Base-by-base conservation (phyloP, 2,329 filamentous ascomycete genomes). In the Helminthosporium solani region DNA sequence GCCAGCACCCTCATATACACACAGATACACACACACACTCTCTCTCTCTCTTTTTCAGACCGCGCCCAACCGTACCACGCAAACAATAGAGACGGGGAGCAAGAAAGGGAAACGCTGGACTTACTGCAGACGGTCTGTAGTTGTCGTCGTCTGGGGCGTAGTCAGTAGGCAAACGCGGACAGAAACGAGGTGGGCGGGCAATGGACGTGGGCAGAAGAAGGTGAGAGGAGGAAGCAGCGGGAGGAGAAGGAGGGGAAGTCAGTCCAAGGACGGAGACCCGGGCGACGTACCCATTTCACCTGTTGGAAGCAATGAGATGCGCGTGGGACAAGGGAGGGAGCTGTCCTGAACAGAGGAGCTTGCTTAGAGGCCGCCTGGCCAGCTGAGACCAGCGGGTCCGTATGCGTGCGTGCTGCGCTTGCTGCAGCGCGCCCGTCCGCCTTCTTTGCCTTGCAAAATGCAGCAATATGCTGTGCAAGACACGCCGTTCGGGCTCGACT, bases 91-190 rank as follows among this genome's bases (percentile, higher is more conserved):
- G 3, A 23, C 3, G 23, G 37, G 33, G 25, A 6, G 28, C 28
- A 31, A 31, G 14, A 6, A 31, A 31, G 28, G 28, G 14, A 31
- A 31, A 12, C 7, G 14, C 8, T 23, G 42, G 14, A 58, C 63
- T 64, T 53, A 65, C 61, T 40, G 50, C 52, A 44, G 54, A 54
- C 41, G 63, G 61, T 30, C 63, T 57, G 53, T 66, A 65, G 31
- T 54, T 52, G 45, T 64, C 57, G 52, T 60, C 57, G n/a, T 58
- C 44, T 31, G 20, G 42, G 27, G 21, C 30, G 36, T n/a, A 41
- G 53, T 55, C 49, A 56, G 55, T 46, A 44, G 16, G 18, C 12
- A 11, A 18, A 15, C n/a, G 18, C 12, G n/a, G 15, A 15, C n/a
- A 31, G 31, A 11, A 31, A 41, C 9, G 39, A 41, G 19, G n/a